Conservation (phyloP, 306 rosid genomes). For the Nissolia schottii region DNA sequence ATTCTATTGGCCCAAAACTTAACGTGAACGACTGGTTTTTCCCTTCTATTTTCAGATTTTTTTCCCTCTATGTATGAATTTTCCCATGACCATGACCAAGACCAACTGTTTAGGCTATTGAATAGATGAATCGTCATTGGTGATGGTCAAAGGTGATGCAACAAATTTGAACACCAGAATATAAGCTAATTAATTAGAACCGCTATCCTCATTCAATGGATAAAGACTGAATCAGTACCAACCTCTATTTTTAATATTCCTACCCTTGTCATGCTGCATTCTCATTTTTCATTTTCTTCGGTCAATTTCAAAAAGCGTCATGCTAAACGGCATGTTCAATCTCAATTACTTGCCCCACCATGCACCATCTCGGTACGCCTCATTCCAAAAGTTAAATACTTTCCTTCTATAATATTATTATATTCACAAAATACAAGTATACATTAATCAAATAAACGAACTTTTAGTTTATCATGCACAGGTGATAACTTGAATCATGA, state of each 20-base stretch:
- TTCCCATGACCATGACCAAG: no score
- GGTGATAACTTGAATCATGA: no score
- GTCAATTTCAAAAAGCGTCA: no score
- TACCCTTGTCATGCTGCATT: background rate
- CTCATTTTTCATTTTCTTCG: no score
- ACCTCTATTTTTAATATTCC: background rate
- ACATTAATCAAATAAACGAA: no score
- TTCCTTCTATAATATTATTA: background rate
- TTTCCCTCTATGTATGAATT: no score
- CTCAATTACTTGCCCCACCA: background rate
- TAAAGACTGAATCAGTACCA: background rate
- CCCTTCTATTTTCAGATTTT: no score
- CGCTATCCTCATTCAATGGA: background rate
- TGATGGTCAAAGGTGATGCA: slow-evolving; percentile 3
- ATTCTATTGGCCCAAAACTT: no score
- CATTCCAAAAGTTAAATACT: background rate
- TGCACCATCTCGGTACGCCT: background rate
- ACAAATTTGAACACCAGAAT: background rate
- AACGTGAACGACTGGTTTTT: no score
- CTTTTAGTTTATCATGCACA: no score
- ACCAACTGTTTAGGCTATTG: background rate
- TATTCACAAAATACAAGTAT: background rate
- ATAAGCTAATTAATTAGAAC: no score
- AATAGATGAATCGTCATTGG: background rate
- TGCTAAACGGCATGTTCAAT: no score